phyloP scores from a whole-genome alignment of 2,329 filamentous ascomycete species.

The Volutella citrinella region DNA sequence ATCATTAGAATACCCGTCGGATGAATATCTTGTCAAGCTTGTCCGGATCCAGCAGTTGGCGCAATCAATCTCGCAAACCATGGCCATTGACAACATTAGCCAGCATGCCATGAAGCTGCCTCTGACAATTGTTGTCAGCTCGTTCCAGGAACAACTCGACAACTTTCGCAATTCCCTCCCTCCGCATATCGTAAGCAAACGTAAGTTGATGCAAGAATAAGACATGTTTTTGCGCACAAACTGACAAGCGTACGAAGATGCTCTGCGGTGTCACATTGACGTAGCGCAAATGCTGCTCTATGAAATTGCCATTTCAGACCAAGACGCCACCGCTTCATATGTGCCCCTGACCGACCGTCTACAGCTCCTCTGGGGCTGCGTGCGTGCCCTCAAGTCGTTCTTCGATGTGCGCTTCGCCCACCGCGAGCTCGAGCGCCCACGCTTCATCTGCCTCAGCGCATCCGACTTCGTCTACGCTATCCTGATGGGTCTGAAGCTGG shows the following conservation, averaged over 20 bases:
- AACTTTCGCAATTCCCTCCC: slow-evolving; percentile 36
- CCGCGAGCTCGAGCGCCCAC: slow-evolving; percentile 33
- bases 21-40: slow-evolving; percentile 43
- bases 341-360: slow-evolving; percentile 39
- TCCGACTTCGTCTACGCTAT: slow-evolving; percentile 48
- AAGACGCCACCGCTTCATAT: slow-evolving; percentile 26
- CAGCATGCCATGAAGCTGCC: slow-evolving; percentile 36
- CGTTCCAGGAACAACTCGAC: slow-evolving; percentile 43
- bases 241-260: slow-evolving; percentile 24
- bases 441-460: slow-evolving; percentile 41
- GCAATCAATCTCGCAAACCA: slow-evolving; percentile 43
- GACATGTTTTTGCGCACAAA: background rate
- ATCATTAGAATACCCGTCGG: slow-evolving; percentile 41
- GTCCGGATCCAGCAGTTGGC: slow-evolving; percentile 46
- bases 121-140: slow-evolving; percentile 39
- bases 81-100: slow-evolving; percentile 28
- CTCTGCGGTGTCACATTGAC: slow-evolving; percentile 39
- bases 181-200: slow-evolving; percentile 30
- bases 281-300: slow-evolving; percentile 46
- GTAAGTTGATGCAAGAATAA: slow-evolving; percentile 21
- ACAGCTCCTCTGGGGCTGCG: slow-evolving; percentile 44
- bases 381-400: slow-evolving; percentile 38
- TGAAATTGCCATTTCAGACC: slow-evolving; percentile 43
- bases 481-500: slow-evolving; percentile 45
- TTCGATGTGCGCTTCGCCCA: slow-evolving; percentile 34